A percentile compares a stretch with the other conserved stretches of the same genome.
Conservation (phyloP, 2,329 filamentous ascomycete species). For the Aspergillus quadrilineatus region DNA sequence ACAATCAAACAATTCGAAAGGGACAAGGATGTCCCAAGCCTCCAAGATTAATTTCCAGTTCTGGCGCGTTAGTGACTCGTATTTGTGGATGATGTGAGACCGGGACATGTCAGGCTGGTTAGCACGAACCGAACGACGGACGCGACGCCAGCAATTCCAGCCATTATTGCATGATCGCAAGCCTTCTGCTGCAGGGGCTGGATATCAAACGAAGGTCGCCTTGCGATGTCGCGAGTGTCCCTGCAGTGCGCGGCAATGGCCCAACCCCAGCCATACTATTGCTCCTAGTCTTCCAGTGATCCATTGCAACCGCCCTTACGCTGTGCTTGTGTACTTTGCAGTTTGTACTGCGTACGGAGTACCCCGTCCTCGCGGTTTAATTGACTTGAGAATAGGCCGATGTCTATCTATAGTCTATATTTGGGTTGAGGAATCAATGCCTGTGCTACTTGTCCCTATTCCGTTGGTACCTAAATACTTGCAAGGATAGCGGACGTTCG, state of each 20-base stretch:
- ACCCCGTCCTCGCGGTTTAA: background rate
- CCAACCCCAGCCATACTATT: background rate
- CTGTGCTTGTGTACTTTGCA: conserved; percentile 12
- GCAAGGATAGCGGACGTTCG: background rate
- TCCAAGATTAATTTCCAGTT: conserved; percentile 4
- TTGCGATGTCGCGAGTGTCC: conserved; percentile 8
- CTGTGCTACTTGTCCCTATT: background rate
- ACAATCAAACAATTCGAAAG: conserved; percentile 7
- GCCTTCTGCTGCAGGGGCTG: conserved; percentile 6
- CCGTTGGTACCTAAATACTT: conserved; percentile 1
- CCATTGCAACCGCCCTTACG: conserved; percentile 12
- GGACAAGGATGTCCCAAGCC: conserved; percentile 16
- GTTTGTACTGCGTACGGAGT: background rate
- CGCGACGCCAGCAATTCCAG: conserved; percentile 4
- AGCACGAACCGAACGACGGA: background rate
- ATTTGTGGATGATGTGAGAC: conserved; percentile 6
- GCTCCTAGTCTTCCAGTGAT: background rate
- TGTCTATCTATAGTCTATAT: background rate
- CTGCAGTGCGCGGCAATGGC: conserved; percentile 7
- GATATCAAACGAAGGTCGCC: conserved; percentile 12
- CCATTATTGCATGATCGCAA: conserved; percentile 6
- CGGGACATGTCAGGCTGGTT: background rate
- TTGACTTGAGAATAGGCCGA: background rate
- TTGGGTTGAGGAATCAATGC: background rate
- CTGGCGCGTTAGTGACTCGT: conserved; percentile 12